Conservation (phyloP, 805 yeast genomes). For the Saccharomycopsis sp. region DNA sequence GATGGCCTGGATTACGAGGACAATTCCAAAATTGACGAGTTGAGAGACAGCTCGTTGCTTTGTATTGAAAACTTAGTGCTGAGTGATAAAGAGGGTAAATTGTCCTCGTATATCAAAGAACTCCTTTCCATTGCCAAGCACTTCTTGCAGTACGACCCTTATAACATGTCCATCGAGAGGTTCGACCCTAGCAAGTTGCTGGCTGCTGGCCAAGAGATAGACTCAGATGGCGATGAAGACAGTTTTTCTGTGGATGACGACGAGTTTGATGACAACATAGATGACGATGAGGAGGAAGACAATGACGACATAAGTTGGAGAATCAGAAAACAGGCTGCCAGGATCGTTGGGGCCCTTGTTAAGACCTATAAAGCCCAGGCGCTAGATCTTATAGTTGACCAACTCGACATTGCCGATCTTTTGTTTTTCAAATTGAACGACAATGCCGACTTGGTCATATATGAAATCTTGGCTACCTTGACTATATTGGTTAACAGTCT, state of each 20-base stretch:
- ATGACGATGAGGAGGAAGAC: conserved; percentile 12
- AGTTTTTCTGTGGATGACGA: conserved; percentile 9
- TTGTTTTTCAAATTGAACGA: conserved; percentile 13
- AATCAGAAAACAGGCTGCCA: conserved; percentile 15
- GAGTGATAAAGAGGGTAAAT: neutral
- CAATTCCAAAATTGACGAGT: conserved; percentile 12
- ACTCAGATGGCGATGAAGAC: conserved; percentile 10
- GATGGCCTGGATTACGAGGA: conserved; percentile 12
- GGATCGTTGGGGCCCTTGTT: conserved; percentile 7
- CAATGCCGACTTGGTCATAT: conserved; percentile 13
- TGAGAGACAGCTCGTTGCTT: conserved; percentile 14
- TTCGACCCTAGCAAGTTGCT: neutral
- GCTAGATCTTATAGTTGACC: neutral
- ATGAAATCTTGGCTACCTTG: conserved; percentile 12
- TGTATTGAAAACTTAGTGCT: conserved; percentile 11
- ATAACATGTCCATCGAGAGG: conserved; percentile 7
- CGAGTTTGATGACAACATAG: conserved; percentile 7
- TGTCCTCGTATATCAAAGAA: neutral
- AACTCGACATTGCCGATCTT: conserved; percentile 5
- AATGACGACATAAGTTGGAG: conserved; percentile 19
- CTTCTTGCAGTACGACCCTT: conserved; percentile 18
- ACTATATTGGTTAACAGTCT: conserved; percentile 4
- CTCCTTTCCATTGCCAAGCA: conserved; percentile 1
- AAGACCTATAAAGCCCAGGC: neutral
- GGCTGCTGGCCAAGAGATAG: conserved; percentile 8